These are phyloP conservation scores for Pelargonium citronellum DNA, from an alignment of 441 rosid species.

Conservation along the genomic window DNA sequence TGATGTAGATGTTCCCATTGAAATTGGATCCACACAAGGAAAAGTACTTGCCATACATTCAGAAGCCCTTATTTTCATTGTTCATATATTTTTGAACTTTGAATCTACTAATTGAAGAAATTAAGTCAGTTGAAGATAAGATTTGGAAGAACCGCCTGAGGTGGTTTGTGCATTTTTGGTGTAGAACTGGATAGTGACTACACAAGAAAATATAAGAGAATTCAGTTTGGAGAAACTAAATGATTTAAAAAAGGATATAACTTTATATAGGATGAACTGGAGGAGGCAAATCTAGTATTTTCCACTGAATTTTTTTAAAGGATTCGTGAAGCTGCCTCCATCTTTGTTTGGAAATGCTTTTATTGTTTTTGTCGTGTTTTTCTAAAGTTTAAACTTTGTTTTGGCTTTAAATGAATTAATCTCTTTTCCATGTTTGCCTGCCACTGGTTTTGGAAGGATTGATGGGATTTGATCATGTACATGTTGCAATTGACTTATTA, in stretches of 20 bases:
- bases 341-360: background rate
- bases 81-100: no score
- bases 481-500: background rate
- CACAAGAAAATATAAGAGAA: background rate
- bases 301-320: background rate
- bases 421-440: background rate
- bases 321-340: background rate
- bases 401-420: background rate
- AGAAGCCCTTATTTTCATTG: no score
- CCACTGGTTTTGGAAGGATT: slow-evolving; percentile 4
- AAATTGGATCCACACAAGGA: no score
- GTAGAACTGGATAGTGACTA: background rate
- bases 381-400: background rate
- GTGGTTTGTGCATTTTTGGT: background rate
- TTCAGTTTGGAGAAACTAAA: background rate
- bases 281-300: background rate
- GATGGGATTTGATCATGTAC: background rate
- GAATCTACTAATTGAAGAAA: no score
- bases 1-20: no score
- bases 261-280: background rate
- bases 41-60: no score
- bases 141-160: no score
- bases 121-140: background rate
- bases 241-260: background rate
- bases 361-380: background rate